A percentile compares a stretch with the other conserved stretches of the same genome.
These are phyloP conservation scores for Diaporthe vexans DNA, from an alignment of 2,329 filamentous ascomycete species.

Conservation along the genomic window DNA sequence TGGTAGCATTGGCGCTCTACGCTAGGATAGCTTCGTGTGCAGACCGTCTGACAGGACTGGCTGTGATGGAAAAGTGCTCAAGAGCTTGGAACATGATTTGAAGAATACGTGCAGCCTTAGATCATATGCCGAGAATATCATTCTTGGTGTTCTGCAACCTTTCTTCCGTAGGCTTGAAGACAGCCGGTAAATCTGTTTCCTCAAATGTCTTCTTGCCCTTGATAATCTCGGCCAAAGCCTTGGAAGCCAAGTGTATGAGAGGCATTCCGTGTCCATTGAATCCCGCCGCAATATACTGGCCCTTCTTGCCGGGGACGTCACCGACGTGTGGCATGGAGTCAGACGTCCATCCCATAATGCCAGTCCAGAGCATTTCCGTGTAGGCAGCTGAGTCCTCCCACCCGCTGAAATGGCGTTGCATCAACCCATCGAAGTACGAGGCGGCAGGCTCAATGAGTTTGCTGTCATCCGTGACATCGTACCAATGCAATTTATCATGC, in stretches of 20 bases:
- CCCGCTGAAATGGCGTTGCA: constrained; percentile 61
- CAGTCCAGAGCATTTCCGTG: constrained; percentile 53
- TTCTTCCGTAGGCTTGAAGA: constrained; percentile 30
- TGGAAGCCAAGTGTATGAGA: constrained; percentile 26
- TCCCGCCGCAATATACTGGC: constrained; percentile 57
- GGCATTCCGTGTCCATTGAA: constrained; percentile 41
- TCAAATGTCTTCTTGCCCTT: constrained; percentile 27
- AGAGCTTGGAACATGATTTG: neutral
- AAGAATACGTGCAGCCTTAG: neutral
- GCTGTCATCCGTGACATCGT: constrained; percentile 60
- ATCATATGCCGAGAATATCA: constrained; percentile 16
- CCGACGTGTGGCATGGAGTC: constrained; percentile 33
- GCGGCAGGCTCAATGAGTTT: constrained; percentile 57
- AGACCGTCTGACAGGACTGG: neutral
- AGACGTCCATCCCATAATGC: constrained; percentile 42
- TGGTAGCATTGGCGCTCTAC: neutral
- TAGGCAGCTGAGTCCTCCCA: constrained; percentile 60
- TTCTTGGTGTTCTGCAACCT: constrained; percentile 21
- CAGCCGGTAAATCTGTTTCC: constrained; percentile 29
- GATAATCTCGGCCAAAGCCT: constrained; percentile 17
- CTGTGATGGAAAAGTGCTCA: too few relatives aligned
- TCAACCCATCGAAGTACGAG: constrained; percentile 62
- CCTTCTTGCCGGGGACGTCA: constrained; percentile 29
- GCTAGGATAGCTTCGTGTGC: too few relatives aligned
- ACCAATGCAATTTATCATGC: constrained; percentile 56